Percentiles rank a stretch among this genome's conserved stretches.
Conservation (phyloP, 1,284 basidiomycete species). For the Boletellus deceptivus region DNA sequence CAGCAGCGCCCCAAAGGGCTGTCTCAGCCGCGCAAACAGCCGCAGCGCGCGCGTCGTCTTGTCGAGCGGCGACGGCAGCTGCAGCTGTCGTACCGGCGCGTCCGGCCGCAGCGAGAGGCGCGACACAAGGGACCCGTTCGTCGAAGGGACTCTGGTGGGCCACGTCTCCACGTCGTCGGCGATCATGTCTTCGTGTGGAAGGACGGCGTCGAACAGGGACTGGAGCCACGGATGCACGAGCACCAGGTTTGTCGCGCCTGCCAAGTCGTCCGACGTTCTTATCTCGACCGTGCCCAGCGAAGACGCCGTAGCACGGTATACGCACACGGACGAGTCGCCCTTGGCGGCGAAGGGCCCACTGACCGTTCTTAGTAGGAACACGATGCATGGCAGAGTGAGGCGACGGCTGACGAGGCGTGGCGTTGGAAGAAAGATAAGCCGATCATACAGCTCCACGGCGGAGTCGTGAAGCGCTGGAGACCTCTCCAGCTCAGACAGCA, state of each 20-base stretch:
- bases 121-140: too few species aligned
- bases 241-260: constrained; percentile 13
- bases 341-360: not conserved
- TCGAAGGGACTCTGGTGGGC: not conserved
- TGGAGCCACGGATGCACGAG: constrained; percentile 24
- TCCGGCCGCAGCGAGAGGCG: constrained; percentile 1
- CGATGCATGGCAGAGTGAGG: constrained; percentile 15
- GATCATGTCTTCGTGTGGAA: constrained; percentile 23
- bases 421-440: constrained; percentile 13
- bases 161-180: constrained; percentile 7
- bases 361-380: constrained; percentile 16
- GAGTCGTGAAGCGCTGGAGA: constrained; percentile 6
- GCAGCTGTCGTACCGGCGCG: not conserved
- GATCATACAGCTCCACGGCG: constrained; percentile 16
- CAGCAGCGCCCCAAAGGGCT: constrained; percentile 22
- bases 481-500: constrained; percentile 5
- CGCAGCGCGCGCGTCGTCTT: constrained; percentile 17
- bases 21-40: constrained; percentile 16
- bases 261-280: constrained; percentile 9
- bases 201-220: constrained; percentile 15
- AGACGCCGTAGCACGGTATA: constrained; percentile 14
- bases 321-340: not conserved
- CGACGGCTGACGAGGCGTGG: constrained; percentile 17
- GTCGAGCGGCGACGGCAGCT: constrained; percentile 17
- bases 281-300: constrained; percentile 14